Conservation (phyloP, 2,329 filamentous ascomycete species). For the Claviceps sp. region DNA sequence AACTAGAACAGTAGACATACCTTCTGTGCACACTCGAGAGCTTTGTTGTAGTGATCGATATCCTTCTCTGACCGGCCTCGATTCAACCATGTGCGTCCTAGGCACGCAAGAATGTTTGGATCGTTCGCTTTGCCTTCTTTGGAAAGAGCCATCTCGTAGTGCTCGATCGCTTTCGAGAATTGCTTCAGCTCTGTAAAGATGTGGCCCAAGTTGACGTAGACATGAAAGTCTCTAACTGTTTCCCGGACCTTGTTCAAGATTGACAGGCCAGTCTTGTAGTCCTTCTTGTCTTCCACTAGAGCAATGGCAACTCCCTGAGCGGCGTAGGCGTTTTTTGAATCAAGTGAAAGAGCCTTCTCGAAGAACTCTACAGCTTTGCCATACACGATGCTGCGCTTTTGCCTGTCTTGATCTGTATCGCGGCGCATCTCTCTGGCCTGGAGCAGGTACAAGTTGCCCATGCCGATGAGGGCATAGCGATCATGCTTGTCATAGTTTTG, state of each 20-base stretch:
- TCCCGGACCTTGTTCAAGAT: slow-evolving; percentile 87
- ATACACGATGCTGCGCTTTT: slow-evolving; percentile 78
- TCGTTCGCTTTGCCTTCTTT: slow-evolving; percentile 65
- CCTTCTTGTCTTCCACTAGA: slow-evolving; percentile 86
- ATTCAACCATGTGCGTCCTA: slow-evolving; percentile 77
- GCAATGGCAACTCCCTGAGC: slow-evolving; percentile 94
- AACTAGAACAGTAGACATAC: slow-evolving; percentile 23
- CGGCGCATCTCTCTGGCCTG: slow-evolving; percentile 89
- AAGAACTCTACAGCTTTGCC: slow-evolving; percentile 94
- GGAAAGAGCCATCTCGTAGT: slow-evolving; percentile 74
- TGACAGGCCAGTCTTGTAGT: slow-evolving; percentile 66
- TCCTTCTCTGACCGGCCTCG: slow-evolving; percentile 54
- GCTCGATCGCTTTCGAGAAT: slow-evolving; percentile 82
- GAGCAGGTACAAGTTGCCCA: slow-evolving; percentile 85
- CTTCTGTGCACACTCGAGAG: slow-evolving; percentile 49
- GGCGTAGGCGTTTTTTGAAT: slow-evolving; percentile 88
- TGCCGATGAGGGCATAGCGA: slow-evolving; percentile 86
- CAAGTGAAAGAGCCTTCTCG: slow-evolving; percentile 90
- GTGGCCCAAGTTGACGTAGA: slow-evolving; percentile 88
- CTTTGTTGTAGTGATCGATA: slow-evolving; percentile 42
- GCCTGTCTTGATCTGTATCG: slow-evolving; percentile 77
- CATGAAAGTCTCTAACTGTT: slow-evolving; percentile 73
- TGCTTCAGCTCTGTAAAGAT: slow-evolving; percentile 84
- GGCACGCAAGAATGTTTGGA: slow-evolving; percentile 66
- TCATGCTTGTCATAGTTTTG: slow-evolving; percentile 96